Base-by-base conservation (phyloP, 768 basidiomycete genomes). In the Exidia glandulosa region DNA sequence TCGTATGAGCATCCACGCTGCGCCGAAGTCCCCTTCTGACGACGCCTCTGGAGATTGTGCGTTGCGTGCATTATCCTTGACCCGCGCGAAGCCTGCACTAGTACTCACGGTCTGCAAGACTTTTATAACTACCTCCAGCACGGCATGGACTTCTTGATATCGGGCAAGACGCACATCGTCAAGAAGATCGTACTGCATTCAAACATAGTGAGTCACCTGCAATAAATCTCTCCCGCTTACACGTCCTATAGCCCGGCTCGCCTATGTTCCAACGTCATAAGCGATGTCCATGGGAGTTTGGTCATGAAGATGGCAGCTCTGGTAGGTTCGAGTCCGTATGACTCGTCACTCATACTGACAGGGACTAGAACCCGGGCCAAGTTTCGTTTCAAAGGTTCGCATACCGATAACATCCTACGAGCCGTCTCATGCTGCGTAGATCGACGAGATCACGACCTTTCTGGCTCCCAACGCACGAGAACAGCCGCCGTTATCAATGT, bases 71-170 rank as follows among this genome's bases (percentile, higher is more conserved):
- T n/a, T 27, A 9, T 14, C 50, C 50, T 41, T 41, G 30, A 36
- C 32, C 27, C 9, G 19, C 41, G 23, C 47, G 45, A 48, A 27
- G 37, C 57, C 48, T 31, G 19, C 55, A 57, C 47, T 48, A 19
- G 5, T 31, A 27, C 27, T 10, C 9, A 30, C 31, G 30, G 33
- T 29, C 30, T 32, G 41, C 14, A 5, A 36, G 90, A 92, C 71
- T 92, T 93, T 69, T 92, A 89, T 72, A 95, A 94, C 67, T 96
- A 96, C 67, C 92, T 94, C 65, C 88, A 93, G 64, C 84, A 92
- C 66, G 93, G 93, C 1, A 73, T 96, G 23, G 93, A 96, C 68
- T 89, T 94, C 63, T 78, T 94, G 31, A 78, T 96, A 19, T 87
- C 84, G 27, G 86, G 81, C 54, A 76, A 76, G 25, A 80, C 79